Evolutionary conservation across 2,329 filamentous ascomycete species (phyloP).

Genomic region (Xenoacremonium recifei): DNA sequence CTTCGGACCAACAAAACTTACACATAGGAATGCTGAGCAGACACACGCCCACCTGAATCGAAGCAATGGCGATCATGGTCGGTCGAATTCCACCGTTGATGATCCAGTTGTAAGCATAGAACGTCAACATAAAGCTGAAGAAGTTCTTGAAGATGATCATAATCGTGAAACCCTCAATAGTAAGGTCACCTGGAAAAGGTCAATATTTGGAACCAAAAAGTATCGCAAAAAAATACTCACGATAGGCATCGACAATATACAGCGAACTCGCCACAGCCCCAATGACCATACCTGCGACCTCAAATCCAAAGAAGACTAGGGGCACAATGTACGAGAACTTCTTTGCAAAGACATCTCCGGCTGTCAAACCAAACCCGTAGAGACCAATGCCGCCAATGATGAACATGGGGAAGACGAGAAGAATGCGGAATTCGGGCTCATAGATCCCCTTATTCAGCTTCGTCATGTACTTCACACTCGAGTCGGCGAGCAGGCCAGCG

Average conservation of each 20-base stretch:
- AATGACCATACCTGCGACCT: slow-evolving; percentile 88
- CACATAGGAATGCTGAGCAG: slow-evolving; percentile 72
- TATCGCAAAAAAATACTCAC: slow-evolving; percentile 46
- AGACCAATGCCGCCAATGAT: slow-evolving; percentile 75
- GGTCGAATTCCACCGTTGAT: slow-evolving; percentile 58
- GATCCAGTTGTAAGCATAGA: slow-evolving; percentile 82
- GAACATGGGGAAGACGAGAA: slow-evolving; percentile 80
- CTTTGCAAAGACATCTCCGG: slow-evolving; percentile 51
- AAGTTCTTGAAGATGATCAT: slow-evolving; percentile 94
- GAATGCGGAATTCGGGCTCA: slow-evolving; percentile 86
- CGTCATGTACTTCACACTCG: slow-evolving; percentile 68
- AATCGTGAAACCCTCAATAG: slow-evolving; percentile 86
- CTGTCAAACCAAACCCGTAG: slow-evolving; percentile 80
- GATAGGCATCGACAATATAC: slow-evolving; percentile 91
- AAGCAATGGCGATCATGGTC: slow-evolving; percentile 68
- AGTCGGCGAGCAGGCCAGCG: slow-evolving; percentile 73
- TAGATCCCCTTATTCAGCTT: slow-evolving; percentile 76
- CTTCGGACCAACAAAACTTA: slow-evolving; percentile 70
- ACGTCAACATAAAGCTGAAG: slow-evolving; percentile 84
- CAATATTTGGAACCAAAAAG: neutral
- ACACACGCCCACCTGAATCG: slow-evolving; percentile 77
- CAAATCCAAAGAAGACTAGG: slow-evolving; percentile 78
- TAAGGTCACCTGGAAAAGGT: slow-evolving; percentile 61
- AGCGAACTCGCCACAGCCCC: slow-evolving; percentile 82
- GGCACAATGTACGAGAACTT: slow-evolving; percentile 72